Evolutionary conservation across 139 green algal genomes (phyloP).

Genomic region (Eudorina sp.): DNA sequence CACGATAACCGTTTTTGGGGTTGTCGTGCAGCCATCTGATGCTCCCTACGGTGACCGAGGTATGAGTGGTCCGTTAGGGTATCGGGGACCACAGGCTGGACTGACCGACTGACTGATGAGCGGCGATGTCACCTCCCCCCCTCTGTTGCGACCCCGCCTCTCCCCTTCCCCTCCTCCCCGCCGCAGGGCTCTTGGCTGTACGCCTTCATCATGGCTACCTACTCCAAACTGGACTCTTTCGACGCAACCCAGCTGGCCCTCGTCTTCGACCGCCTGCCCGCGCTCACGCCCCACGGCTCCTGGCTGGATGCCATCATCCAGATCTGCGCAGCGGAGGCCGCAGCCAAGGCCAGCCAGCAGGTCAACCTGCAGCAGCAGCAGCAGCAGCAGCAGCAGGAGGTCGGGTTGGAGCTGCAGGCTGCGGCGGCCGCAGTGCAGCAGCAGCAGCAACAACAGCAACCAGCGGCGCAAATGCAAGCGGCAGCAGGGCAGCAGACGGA

Average conservation of each 20-base stretch:
- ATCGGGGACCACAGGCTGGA: no score
- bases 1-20: no score
- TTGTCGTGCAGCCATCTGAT: no score
- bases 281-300: slow-evolving; percentile 49
- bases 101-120: no score
- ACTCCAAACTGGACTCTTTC: slow-evolving; percentile 62
- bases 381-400: not conserved
- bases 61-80: no score
- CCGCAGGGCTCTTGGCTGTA: slow-evolving; percentile 68
- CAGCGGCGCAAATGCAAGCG: no score
- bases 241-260: slow-evolving; percentile 51
- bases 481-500: no score
- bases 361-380: not conserved
- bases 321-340: slow-evolving; percentile 53
- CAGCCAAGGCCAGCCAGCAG: not conserved
- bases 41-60: no score
- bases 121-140: no score
- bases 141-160: not conserved
- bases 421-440: not conserved
- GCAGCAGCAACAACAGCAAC: not conserved
- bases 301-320: slow-evolving; percentile 69
- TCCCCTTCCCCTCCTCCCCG: not conserved
- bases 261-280: slow-evolving; percentile 65
- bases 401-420: not conserved
- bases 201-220: slow-evolving; percentile 61